Evolutionary conservation across 176 grass and related monocot species (phyloP), one percentile per base, ranked within the genome.

Genomic region (Musa beccarii): DNA sequence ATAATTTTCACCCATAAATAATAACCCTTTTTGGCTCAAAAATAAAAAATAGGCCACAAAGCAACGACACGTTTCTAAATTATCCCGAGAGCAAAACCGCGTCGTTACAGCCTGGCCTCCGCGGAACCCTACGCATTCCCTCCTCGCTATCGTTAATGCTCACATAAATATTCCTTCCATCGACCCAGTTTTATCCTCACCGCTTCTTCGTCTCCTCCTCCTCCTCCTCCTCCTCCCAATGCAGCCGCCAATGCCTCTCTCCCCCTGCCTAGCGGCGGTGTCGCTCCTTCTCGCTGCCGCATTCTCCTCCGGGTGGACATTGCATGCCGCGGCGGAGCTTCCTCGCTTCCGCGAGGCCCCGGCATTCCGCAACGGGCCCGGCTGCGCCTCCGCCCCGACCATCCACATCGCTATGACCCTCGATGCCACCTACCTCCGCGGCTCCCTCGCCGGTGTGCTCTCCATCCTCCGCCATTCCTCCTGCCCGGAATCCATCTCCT

Each of bases 351-450:
- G 86, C 19, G 95, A 99, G 79, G 95, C 95, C 43, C 91, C 84
- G 22, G 90, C 95, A 29, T 94, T 99, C 77, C 90, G 95, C 76
- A 99, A 99, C 64, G 95, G 91, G 19, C 90, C 59, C 50, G 86
- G 68, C 54, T 99, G 95, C 78, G 49, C 54, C 49, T 71, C 81
- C 19, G 63, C 74, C 16, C 81, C 87, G 20, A 92, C 79, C 56
- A 94, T 99, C 84, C 95, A 99, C 79, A 84, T 99, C 78, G 95
- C 91, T 17, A 99, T 99, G 91, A 99, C 96, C 49, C 89, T 99
- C 15, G 96, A 99, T 66, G 85, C 81, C n/a, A 89, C 90, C 76
- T 99, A 99, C 82, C 82, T 99, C 10, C 90, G 96, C 0, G 96
- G 96, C 1, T 99, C 96, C 74, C 88, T 95, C 55, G 88, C 96